phyloP scores from a whole-genome alignment of 805 yeast genomes.

The Cyberlindnera mississippiensis region DNA sequence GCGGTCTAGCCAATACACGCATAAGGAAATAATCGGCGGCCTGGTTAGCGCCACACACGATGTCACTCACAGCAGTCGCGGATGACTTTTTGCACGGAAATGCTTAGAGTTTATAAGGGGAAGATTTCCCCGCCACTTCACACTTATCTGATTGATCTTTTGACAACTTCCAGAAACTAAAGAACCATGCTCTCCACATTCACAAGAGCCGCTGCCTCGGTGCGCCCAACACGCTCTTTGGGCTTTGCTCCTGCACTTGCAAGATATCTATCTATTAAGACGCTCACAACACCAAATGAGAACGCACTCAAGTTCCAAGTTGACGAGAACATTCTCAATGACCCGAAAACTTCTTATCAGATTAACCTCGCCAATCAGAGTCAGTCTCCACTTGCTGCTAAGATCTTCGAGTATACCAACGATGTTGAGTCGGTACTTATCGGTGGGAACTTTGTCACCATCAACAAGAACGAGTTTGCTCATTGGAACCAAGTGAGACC shows the following conservation, averaged over 20 bases:
- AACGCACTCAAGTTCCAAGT: slow-evolving; percentile 65
- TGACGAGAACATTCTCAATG: slow-evolving; percentile 31
- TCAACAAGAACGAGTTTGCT: slow-evolving; percentile 60
- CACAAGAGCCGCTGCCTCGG: neutral
- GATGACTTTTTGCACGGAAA: neutral
- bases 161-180: neutral
- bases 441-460: slow-evolving; percentile 70
- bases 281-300: slow-evolving; percentile 68
- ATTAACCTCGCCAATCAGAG: slow-evolving; percentile 23
- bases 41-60: slow-evolving; percentile 8
- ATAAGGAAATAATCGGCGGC: slow-evolving; percentile 6
- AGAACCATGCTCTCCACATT: slow-evolving; percentile 1
- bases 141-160: slow-evolving; percentile 3
- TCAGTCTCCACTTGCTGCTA: slow-evolving; percentile 60
- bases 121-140: neutral
- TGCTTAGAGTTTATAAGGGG: slow-evolving; percentile 1
- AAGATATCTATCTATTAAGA: slow-evolving; percentile 31
- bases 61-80: slow-evolving; percentile 4
- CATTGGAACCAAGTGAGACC: slow-evolving; percentile 74
- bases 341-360: slow-evolving; percentile 20
- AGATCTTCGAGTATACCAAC: slow-evolving; percentile 46
- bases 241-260: neutral
- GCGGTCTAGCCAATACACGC: slow-evolving; percentile 10
- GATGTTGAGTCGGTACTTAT: slow-evolving; percentile 71
- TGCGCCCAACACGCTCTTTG: neutral